A percentile compares a stretch with the other conserved stretches of the same genome.
Conservation (phyloP, 2,329 filamentous ascomycete genomes). For the Malbranchea cinnamomea region DNA sequence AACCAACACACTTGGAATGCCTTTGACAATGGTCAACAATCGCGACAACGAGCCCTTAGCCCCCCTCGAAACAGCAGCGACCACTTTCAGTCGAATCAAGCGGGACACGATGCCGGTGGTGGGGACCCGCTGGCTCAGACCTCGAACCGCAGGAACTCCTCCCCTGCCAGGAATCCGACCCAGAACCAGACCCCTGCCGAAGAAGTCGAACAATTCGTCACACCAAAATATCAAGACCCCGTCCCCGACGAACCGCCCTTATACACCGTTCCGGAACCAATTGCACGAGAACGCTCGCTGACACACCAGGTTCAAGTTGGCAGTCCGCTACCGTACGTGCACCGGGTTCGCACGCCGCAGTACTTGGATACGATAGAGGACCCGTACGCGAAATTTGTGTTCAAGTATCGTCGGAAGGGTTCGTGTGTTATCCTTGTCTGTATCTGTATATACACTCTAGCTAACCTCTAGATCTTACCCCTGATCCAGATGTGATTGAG, state of each 20-base stretch:
- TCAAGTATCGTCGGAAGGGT: constrained; percentile 17
- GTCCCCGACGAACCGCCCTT: constrained; percentile 10
- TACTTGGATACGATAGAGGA: constrained; percentile 18
- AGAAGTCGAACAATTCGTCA: constrained; percentile 2
- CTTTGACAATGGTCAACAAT: constrained; percentile 1
- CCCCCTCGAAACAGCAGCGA: background rate
- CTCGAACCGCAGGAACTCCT: no score
- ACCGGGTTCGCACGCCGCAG: constrained; percentile 15
- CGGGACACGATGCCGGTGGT: no score
- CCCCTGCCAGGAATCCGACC: no score
- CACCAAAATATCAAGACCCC: constrained; percentile 3
- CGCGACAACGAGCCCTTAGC: background rate
- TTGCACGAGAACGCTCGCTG: constrained; percentile 9
- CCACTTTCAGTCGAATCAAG: background rate
- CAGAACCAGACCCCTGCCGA: no score
- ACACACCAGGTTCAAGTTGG: constrained; percentile 20
- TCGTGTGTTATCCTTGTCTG: background rate
- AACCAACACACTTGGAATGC: background rate
- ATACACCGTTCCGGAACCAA: constrained; percentile 11
- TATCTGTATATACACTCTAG: background rate
- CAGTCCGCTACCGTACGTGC: constrained; percentile 15
- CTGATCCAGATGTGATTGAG: constrained; percentile 10
- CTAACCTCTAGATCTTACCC: background rate
- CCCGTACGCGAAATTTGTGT: constrained; percentile 20
- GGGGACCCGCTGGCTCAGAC: no score